Conservation (phyloP, 768 basidiomycete genomes). For the Symmetrospora coprosmae region DNA sequence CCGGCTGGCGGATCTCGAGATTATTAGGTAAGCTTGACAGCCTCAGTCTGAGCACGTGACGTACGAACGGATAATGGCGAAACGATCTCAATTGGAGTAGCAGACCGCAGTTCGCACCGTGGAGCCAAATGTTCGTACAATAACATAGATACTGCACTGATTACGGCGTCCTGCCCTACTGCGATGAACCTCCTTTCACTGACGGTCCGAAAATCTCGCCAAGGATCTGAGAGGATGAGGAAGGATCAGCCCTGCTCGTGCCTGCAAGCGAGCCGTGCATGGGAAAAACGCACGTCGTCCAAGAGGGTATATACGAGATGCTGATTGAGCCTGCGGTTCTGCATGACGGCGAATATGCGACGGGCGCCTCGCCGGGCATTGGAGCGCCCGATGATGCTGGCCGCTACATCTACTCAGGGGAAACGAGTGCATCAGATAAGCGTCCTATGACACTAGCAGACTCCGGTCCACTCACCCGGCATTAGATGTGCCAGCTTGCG, state of each 20-base stretch:
- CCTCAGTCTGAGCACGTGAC: too few relatives aligned
- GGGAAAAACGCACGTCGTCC: slow-evolving; percentile 25
- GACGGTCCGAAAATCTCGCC: slow-evolving; percentile 3
- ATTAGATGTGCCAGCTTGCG: slow-evolving; percentile 77
- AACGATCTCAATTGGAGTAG: too few relatives aligned
- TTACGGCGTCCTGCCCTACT: too few relatives aligned
- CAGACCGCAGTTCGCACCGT: too few relatives aligned
- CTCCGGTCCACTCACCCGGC: slow-evolving; percentile 61
- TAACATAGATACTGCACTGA: too few relatives aligned
- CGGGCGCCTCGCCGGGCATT: slow-evolving; percentile 87
- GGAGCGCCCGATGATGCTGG: slow-evolving; percentile 94
- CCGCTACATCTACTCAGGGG: slow-evolving; percentile 57
- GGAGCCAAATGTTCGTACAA: too few relatives aligned
- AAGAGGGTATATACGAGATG: slow-evolving; percentile 30
- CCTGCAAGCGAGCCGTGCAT: too few relatives aligned
- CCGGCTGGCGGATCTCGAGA: too few relatives aligned
- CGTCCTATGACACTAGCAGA: too few relatives aligned
- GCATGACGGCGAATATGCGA: slow-evolving; percentile 80
- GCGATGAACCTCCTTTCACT: background rate
- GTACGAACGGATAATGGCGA: too few relatives aligned
- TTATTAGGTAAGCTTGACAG: too few relatives aligned
- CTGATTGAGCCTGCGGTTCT: slow-evolving; percentile 87
- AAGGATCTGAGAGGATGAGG: background rate
- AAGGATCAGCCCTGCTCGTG: background rate
- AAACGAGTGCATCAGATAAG: too few relatives aligned